phyloP scores from a whole-genome alignment of 148 eudicot species.

The Nyssa sinensis region DNA sequence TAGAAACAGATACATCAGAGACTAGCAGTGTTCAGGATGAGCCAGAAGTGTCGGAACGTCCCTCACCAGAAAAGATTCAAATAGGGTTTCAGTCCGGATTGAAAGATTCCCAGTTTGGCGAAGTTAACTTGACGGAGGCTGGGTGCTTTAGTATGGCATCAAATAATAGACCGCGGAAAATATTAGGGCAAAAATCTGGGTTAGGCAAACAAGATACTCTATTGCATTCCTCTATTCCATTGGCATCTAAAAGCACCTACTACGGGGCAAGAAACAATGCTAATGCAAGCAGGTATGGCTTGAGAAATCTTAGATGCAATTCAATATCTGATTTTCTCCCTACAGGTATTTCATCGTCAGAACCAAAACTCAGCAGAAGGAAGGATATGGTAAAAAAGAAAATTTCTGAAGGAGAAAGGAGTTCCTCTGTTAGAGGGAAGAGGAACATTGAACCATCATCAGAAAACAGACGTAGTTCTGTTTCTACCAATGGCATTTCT shows the following conservation, averaged over 20 bases:
- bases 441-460: slow-evolving; percentile 37
- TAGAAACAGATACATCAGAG: slow-evolving; percentile 42
- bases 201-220: slow-evolving; percentile 37
- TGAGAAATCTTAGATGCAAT: slow-evolving; percentile 57
- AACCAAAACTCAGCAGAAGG: slow-evolving; percentile 39
- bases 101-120: slow-evolving; percentile 6
- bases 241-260: slow-evolving; percentile 26
- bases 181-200: slow-evolving; percentile 39
- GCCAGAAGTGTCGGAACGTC: slow-evolving; percentile 30
- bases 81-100: slow-evolving; percentile 12
- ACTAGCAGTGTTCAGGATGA: slow-evolving; percentile 41
- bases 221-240: slow-evolving; percentile 34
- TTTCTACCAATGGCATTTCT: slow-evolving; percentile 42
- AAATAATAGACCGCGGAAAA: slow-evolving; percentile 34
- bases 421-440: slow-evolving; percentile 56
- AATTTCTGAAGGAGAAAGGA: slow-evolving; percentile 56
- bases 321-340: slow-evolving; percentile 49
- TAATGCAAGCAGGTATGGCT: slow-evolving; percentile 37
- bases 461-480: slow-evolving; percentile 30
- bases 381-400: slow-evolving; percentile 57
- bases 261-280: slow-evolving; percentile 32
- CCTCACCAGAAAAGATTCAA: slow-evolving; percentile 26
- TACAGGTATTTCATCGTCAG: slow-evolving; percentile 48
- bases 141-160: slow-evolving; percentile 42
- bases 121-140: slow-evolving; percentile 24